Base-by-base conservation (phyloP, 305 asterid species). In the Stenogyne calaminthoides region DNA sequence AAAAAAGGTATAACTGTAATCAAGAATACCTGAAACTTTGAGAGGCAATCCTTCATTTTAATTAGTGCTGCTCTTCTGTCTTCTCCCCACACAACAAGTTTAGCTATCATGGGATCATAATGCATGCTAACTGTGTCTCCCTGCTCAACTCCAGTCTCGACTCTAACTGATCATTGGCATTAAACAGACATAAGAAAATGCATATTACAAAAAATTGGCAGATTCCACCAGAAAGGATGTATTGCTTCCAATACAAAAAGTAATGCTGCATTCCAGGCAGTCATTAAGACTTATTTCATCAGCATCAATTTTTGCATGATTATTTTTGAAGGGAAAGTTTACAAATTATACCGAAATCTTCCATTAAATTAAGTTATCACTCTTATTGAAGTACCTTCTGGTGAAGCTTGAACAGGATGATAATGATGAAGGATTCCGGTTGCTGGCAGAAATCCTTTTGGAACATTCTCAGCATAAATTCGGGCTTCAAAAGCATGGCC, bases 401-500 rank as follows among this genome's bases (percentile, higher is more conserved):
- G 74, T 5, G 98, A 85, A 71, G 80, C 89, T 84, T 86, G 87
- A 77, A 87, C 96, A 49, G 98, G 98, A 61, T 80, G 82, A 85
- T 95, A 95, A 78, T 88, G 97, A 80, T 92, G 97, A 81, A 95
- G 99, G 73, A 84, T 79, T 67, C 99, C 96, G 69, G 98, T 89
- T 75, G 98, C 98, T 37, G 98, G 99, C 64, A 95, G 96, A 89
- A 95, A 95, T 72, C 99, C 98, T 79, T 90, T 95, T 1, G 89
- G 87, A 74, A 95, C 98, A 89, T 89, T 95, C 83, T 95, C 99
- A 75, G 99, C 99, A 80, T 95, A 95, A 82, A 91, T 94, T 69
- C 98, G 95, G 79, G 97, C 97, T 85, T 94, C 99, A 84, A 94
- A 94, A 80, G 98, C 96, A 80, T 95, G 99, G 54, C 99, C 99